Base-by-base conservation (phyloP, 208 protist species). In the Herpetomonas samuelpessoai region DNA sequence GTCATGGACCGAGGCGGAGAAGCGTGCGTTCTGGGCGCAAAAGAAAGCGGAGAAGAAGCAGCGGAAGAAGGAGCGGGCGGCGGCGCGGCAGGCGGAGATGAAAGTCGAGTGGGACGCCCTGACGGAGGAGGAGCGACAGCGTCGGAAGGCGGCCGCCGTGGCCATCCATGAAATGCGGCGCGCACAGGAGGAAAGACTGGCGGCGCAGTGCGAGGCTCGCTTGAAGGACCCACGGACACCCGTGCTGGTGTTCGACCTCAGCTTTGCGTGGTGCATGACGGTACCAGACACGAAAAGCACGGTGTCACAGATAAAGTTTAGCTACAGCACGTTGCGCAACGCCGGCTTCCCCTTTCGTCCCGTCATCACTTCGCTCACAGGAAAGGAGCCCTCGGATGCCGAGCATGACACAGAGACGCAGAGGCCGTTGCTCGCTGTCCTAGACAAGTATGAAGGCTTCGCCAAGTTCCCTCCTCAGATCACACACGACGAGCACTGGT, bases 221-320 rank as follows among this genome's bases (percentile, higher is more conserved):
- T 68, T 92, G 26, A 63, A 53, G 19, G 63, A 88, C 49, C 39
- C 68, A 1, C 55, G 51, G 16, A 61, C 81, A 1, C 91, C 90
- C 12, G 52, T 68, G 14, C 49, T 96, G 19, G 81, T 94, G 12
- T 96, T 91, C 38, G 87, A 96, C 61, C 61, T 96, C 9, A 93
- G 87, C 70, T 93, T 96, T 66, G 71, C 81, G 3, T 89, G 83
- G 81, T 91, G 83, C 53, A 96, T 96, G 91, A 88, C 71, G 2
- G 63, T 62, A 28, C 45, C 74, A 0, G 84, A 96, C 55, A 85
- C 81, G 18, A 81, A 81, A 45, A 94, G 87, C 68, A 93, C 87
- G 0, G 75, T 92, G 21, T 70, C 85, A 38, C 91, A 96, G 77
- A 59, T 96, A 30, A 90, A 92, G 74, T 75, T 91, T 30, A 81